These are phyloP conservation scores for Candida tibetensis DNA, from an alignment of 805 yeast genomes.

Conservation along the genomic window DNA sequence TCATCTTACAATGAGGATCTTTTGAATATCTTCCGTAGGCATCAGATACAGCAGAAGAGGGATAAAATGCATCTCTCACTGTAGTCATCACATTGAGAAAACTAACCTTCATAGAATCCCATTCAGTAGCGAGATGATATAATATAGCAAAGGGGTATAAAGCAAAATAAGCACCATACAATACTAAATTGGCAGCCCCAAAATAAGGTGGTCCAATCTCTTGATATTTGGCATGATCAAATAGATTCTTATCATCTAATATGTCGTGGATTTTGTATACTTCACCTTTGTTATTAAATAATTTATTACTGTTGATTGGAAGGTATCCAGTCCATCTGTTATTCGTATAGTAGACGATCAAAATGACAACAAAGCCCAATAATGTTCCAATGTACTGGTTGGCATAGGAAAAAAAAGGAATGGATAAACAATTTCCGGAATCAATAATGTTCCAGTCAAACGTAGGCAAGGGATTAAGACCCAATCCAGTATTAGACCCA, in stretches of 20 bases:
- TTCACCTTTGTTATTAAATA: constrained; percentile 52
- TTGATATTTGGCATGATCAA: constrained; percentile 48
- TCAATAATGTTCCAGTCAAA: constrained; percentile 44
- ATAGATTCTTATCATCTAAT: constrained; percentile 39
- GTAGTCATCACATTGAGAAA: constrained; percentile 34
- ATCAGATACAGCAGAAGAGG: constrained; percentile 9
- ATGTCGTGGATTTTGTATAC: constrained; percentile 46
- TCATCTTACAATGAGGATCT: constrained; percentile 59
- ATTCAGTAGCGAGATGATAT: constrained; percentile 46
- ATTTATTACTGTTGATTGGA: constrained; percentile 50
- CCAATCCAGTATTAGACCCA: constrained; percentile 38
- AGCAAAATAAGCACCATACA: constrained; percentile 56
- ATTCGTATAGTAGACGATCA: constrained; percentile 44
- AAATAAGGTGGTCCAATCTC: constrained; percentile 66
- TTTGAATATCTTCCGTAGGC: constrained; percentile 26
- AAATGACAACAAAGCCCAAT: constrained; percentile 31
- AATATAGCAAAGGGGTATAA: constrained; percentile 55
- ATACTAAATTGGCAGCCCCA: constrained; percentile 57
- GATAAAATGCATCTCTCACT: constrained; percentile 24
- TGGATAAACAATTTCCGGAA: constrained; percentile 37
- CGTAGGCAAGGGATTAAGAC: constrained; percentile 41
- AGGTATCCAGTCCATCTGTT: constrained; percentile 48
- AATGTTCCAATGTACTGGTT: constrained; percentile 38
- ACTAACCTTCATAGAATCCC: constrained; percentile 40
- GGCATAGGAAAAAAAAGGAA: constrained; percentile 43